phyloP scores from a whole-genome alignment of 345 rosid species.

The Alliaria petiolata region DNA sequence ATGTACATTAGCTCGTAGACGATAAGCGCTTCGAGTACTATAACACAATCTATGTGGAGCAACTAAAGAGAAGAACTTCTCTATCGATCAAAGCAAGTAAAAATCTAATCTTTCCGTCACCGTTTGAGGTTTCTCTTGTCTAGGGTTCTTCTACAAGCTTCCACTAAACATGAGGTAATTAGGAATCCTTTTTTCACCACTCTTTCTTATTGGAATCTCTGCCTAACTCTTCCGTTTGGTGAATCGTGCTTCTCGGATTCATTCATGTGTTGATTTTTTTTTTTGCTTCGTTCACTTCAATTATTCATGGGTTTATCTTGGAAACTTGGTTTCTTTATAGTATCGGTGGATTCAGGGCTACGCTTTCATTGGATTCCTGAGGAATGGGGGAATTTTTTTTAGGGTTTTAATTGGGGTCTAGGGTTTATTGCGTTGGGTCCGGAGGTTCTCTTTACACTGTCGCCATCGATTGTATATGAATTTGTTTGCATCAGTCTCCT shows the following conservation, averaged over 20 bases:
- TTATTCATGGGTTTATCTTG: not conserved
- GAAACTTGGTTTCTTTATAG: not conserved
- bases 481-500: not conserved
- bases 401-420: constrained; percentile 15
- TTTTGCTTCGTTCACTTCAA: constrained; percentile 3
- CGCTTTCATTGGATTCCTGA: constrained; percentile 5
- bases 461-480: not conserved
- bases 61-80: not conserved
- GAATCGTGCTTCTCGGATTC: constrained; percentile 15
- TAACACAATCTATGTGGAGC: constrained; percentile 21
- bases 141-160: constrained; percentile 24
- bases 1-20: not conserved
- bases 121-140: constrained; percentile 19
- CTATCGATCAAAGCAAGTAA: constrained; percentile 20
- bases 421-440: constrained; percentile 15
- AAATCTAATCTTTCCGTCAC: constrained; percentile 27
- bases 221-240: not conserved
- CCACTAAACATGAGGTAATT: constrained; percentile 30
- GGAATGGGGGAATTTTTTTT: not conserved
- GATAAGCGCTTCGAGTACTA: not conserved
- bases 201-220: not conserved
- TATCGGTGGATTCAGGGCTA: not conserved
- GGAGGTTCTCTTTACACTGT: not conserved
- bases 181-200: not conserved
- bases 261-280: not conserved